Evolutionary conservation across 495 filamentous ascomycete species (phyloP).

Genomic region (Cetradonia linearis): DNA sequence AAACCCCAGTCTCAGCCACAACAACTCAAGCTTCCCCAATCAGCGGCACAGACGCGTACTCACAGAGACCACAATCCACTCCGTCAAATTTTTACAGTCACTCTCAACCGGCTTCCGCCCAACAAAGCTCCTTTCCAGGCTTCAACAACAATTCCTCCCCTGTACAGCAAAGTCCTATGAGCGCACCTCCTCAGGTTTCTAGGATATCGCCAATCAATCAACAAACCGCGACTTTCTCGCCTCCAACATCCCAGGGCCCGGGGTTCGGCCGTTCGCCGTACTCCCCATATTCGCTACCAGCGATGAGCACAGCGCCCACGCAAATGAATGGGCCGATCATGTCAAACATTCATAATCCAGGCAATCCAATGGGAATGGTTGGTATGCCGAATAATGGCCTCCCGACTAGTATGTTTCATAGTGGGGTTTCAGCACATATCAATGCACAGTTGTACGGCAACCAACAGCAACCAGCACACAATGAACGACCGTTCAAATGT

Average conservation of each 20-base stretch:
- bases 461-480: constrained; percentile 41
- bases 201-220: constrained; percentile 46
- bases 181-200: constrained; percentile 40
- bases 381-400: constrained; percentile 43
- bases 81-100: constrained; percentile 46
- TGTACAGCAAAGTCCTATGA: constrained; percentile 49
- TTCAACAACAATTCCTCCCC: constrained; percentile 47
- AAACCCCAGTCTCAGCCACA: constrained; percentile 34
- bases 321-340: constrained; percentile 51
- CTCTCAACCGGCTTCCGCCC: constrained; percentile 51
- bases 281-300: constrained; percentile 46
- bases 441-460: constrained; percentile 42
- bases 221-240: constrained; percentile 40
- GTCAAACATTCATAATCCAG: constrained; percentile 66
- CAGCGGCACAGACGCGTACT: constrained; percentile 53
- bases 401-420: constrained; percentile 42
- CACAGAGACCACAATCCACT: constrained; percentile 48
- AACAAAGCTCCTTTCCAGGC: constrained; percentile 51
- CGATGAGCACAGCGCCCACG: constrained; percentile 33
- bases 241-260: constrained; percentile 33
- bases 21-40: constrained; percentile 52
- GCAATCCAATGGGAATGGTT: constrained; percentile 56
- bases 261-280: constrained; percentile 42
- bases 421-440: constrained; percentile 46
- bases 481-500: constrained; percentile 90